Percentiles rank a stretch among this genome's conserved stretches.
These are phyloP conservation scores for Microcos paniculata DNA, from an alignment of 345 rosid species.

Conservation along the genomic window DNA sequence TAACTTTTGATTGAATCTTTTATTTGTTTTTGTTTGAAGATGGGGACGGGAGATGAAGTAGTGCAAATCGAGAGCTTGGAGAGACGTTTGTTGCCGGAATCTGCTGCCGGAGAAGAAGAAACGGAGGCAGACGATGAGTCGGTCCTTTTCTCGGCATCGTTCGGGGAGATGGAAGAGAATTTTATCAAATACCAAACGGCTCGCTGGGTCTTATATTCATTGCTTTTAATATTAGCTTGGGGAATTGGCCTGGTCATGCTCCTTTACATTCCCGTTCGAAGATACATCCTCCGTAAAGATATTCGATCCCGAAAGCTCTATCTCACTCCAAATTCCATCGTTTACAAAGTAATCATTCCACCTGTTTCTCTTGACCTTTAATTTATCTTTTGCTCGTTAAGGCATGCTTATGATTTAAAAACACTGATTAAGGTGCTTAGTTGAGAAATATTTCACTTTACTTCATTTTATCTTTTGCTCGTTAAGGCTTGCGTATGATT, in stretches of 20 bases:
- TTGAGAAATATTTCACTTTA: too few species aligned
- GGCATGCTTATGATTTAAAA: neutral
- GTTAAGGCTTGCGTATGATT: neutral
- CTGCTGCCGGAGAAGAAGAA: slow-evolving; percentile 16
- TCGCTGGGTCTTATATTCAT: slow-evolving; percentile 57
- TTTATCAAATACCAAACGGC: slow-evolving; percentile 54
- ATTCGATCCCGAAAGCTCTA: slow-evolving; percentile 62
- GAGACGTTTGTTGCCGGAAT: slow-evolving; percentile 40
- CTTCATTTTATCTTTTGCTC: neutral
- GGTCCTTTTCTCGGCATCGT: slow-evolving; percentile 51
- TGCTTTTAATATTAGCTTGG: slow-evolving; percentile 59
- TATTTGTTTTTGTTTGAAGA: slow-evolving; percentile 20
- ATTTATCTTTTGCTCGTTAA: neutral
- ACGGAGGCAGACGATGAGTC: slow-evolving; percentile 37
- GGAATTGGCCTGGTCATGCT: slow-evolving; percentile 71
- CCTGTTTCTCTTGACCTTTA: neutral
- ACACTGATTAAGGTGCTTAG: neutral
- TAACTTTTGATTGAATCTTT: neutral
- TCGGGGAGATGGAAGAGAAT: slow-evolving; percentile 52
- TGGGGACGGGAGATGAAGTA: slow-evolving; percentile 49
- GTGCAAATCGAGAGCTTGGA: slow-evolving; percentile 58
- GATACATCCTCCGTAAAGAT: slow-evolving; percentile 54
- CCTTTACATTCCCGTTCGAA: slow-evolving; percentile 55
- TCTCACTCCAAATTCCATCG: slow-evolving; percentile 60
- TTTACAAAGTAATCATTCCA: slow-evolving; percentile 48